Percentiles rank a stretch among this genome's conserved stretches.
phyloP scores from a whole-genome alignment of 2,329 filamentous ascomycete species.

The Venturiaceae sp. region DNA sequence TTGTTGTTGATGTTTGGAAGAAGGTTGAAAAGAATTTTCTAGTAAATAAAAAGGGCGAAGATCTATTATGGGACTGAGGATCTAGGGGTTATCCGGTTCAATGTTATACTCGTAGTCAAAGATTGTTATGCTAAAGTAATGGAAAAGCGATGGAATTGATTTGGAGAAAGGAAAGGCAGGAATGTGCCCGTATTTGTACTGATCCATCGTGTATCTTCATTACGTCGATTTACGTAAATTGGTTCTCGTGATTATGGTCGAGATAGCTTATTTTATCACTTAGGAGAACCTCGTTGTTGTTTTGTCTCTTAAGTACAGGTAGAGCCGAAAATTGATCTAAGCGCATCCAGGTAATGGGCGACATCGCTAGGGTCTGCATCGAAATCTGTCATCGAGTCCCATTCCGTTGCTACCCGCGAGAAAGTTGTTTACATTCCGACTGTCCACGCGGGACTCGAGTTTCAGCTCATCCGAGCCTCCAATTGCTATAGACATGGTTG shows the following conservation, averaged over 20 bases:
- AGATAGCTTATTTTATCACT: neutral
- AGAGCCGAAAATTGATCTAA: neutral
- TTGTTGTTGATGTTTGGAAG: neutral
- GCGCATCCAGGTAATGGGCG: neutral
- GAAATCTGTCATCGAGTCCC: neutral
- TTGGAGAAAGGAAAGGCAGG: neutral
- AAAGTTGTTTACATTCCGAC: too few species aligned
- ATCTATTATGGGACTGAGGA: neutral
- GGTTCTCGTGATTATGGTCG: neutral
- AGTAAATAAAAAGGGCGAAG: neutral
- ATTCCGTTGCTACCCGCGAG: neutral
- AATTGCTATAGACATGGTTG: too few species aligned
- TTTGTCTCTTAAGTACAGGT: constrained; percentile 3
- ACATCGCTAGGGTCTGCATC: neutral
- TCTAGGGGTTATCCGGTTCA: neutral
- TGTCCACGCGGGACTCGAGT: too few species aligned
- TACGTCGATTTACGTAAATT: neutral
- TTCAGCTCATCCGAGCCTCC: too few species aligned
- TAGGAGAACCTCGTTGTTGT: neutral
- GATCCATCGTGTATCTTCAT: neutral
- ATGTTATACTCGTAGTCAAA: neutral
- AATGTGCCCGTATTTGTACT: neutral
- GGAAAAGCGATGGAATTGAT: neutral
- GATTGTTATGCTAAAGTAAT: neutral
- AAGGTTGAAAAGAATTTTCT: neutral